Conservation (phyloP, 2,329 filamentous ascomycete genomes). For the Colletotrichum shisoi region DNA sequence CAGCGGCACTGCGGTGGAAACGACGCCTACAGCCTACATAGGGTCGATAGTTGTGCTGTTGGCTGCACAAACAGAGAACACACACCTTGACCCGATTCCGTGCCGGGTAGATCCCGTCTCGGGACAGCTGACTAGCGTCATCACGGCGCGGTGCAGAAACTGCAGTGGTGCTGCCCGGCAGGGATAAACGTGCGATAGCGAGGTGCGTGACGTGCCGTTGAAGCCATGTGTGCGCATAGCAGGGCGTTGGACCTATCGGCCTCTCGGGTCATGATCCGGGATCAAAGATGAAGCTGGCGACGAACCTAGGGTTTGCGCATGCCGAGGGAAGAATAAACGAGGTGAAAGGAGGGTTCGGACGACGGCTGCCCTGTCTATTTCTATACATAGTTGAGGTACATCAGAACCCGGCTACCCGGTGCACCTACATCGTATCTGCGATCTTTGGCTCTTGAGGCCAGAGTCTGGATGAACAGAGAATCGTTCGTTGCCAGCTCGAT, state of each 20-base stretch:
- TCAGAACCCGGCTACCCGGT: background rate
- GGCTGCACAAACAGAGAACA: background rate
- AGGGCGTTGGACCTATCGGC: background rate
- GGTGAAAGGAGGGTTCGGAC: background rate
- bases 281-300: background rate
- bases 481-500: background rate
- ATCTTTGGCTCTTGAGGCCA: no score
- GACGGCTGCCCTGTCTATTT: background rate
- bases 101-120: slow-evolving; percentile 34
- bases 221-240: background rate
- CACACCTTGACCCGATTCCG: background rate
- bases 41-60: background rate
- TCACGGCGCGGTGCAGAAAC: slow-evolving; percentile 13
- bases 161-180: slow-evolving; percentile 3
- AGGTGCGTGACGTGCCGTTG: background rate
- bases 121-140: slow-evolving; percentile 15
- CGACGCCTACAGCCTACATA: no score
- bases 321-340: background rate
- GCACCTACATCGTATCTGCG: background rate
- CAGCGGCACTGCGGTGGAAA: background rate
- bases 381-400: background rate
- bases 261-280: background rate
- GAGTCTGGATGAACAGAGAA: background rate
- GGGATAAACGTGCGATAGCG: background rate
- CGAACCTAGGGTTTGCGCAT: background rate